A percentile compares a stretch with the other conserved stretches of the same genome.
phyloP scores from a whole-genome alignment of 345 rosid species.

The Streptanthus diversifolius region DNA sequence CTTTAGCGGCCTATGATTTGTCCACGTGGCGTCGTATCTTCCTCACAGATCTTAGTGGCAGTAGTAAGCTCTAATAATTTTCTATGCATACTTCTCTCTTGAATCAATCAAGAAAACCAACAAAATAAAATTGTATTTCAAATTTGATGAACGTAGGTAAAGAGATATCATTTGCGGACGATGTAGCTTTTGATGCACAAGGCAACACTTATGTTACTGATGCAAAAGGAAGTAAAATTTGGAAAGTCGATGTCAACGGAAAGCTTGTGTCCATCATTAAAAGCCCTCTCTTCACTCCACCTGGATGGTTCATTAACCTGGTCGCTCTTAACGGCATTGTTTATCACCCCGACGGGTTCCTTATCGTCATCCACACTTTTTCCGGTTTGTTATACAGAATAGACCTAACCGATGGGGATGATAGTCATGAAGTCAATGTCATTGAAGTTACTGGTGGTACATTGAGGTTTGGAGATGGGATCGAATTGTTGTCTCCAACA shows the following conservation, averaged over 20 bases:
- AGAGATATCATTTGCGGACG: slow-evolving; percentile 72
- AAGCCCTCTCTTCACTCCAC: slow-evolving; percentile 57
- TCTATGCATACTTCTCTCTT: not conserved
- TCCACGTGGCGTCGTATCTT: slow-evolving; percentile 72
- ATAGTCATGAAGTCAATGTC: slow-evolving; percentile 34
- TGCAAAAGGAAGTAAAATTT: slow-evolving; percentile 56
- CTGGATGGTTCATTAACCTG: slow-evolving; percentile 62
- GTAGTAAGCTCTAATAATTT: slow-evolving; percentile 38
- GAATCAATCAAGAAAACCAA: not conserved
- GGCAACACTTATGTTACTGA: slow-evolving; percentile 78
- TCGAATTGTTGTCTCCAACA: slow-evolving; percentile 58
- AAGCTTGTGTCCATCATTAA: slow-evolving; percentile 47
- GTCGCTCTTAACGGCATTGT: slow-evolving; percentile 70
- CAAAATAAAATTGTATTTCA: not conserved
- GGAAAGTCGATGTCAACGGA: slow-evolving; percentile 65
- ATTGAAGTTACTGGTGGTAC: slow-evolving; percentile 53
- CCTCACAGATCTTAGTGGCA: slow-evolving; percentile 53
- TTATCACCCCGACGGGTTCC: slow-evolving; percentile 73
- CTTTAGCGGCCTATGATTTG: slow-evolving; percentile 72
- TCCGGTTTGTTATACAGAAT: slow-evolving; percentile 59
- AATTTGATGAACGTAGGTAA: slow-evolving; percentile 25
- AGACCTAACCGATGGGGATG: slow-evolving; percentile 38
- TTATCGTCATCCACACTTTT: slow-evolving; percentile 66
- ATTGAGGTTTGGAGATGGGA: slow-evolving; percentile 62
- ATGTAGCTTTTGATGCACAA: slow-evolving; percentile 62